These are phyloP conservation scores for Cyclotella baltica DNA, from an alignment of 108 stramenopile genomes.

Conservation along the genomic window DNA sequence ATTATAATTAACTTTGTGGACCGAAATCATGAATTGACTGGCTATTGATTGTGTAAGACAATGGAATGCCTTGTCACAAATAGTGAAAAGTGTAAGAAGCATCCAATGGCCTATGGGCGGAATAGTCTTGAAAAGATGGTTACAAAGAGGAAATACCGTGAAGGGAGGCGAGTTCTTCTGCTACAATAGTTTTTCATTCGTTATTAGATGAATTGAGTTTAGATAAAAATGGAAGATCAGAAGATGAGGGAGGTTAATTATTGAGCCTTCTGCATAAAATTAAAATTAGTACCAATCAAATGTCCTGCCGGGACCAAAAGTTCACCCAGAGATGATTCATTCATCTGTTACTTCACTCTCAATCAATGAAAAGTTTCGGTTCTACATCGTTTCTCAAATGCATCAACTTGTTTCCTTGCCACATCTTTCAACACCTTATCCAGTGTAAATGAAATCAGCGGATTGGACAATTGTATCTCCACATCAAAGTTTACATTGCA, in stretches of 20 bases:
- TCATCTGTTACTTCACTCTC: too few species aligned
- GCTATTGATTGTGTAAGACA: slow-evolving; percentile 54
- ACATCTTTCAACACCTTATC: slow-evolving; percentile 69
- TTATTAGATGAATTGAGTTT: background rate
- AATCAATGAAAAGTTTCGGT: too few species aligned
- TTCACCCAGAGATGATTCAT: too few species aligned
- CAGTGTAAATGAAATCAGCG: slow-evolving; percentile 37
- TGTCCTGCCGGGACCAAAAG: too few species aligned
- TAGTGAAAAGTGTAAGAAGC: slow-evolving; percentile 5
- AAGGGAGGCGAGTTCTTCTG: background rate
- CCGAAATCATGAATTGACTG: slow-evolving; percentile 36
- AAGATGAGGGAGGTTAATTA: background rate
- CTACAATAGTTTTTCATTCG: background rate
- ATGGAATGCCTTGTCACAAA: slow-evolving; percentile 59
- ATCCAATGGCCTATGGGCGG: background rate
- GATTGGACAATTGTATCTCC: slow-evolving; percentile 75
- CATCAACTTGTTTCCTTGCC: slow-evolving; percentile 68
- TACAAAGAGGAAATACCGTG: background rate
- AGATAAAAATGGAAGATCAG: background rate
- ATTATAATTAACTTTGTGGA: slow-evolving; percentile 52
- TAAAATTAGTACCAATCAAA: slow-evolving; percentile 13
- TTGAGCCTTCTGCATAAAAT: too few species aligned
- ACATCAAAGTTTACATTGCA: slow-evolving; percentile 75
- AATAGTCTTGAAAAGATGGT: background rate
- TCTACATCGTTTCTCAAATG: slow-evolving; percentile 69